Base-by-base conservation (phyloP, 1,139 yeast species). In the Spathaspora sp. region DNA sequence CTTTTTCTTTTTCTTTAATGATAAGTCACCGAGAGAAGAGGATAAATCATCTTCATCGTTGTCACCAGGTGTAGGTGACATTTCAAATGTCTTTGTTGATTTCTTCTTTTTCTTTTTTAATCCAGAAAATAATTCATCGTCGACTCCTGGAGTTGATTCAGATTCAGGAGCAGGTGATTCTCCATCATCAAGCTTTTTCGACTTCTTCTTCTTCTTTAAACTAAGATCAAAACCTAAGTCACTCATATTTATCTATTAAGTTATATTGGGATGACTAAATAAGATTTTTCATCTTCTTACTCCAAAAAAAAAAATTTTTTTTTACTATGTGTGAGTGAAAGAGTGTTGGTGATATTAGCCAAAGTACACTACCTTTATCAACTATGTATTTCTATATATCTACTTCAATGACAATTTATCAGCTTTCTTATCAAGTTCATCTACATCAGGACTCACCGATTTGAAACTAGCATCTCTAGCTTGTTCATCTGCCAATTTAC, bases 1-100 rank as follows among this genome's bases (percentile, higher is more conserved):
- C 80, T 90, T 91, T 79, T 90, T 90, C 80, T 91, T 91, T 78
- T 90, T 89, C 65, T 82, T 84, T 65, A 89, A 78, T 49, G 83
- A 80, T 58, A 89, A 76, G 49, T 88, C 96, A 39, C 86, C 93
- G 48, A 86, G 76, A 26, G 83, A 80, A 39, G 81, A 84, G 11
- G 81, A 67, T 43, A 85, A 72, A 49, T 80, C 89, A 47, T 82
- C 89, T 8, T 63, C 62, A 49, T 80, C 89, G 47, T 82, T 88
- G 8, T 63, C 61, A 13, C 63, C 66, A 38, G 71, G 74, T 4
- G 75, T 70, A 10, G 64, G 63, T 31, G 54, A 44, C 20, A 38
- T 40, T 38, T 51, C 55, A 13, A 45, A 23, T 15, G 64, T 56
- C 10, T 59, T 69, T 17, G 63, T 68, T n/a, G 56, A 64, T 10